phyloP scores from a whole-genome alignment of 2,329 filamentous ascomycete species.

The Pleomassaria siparia region DNA sequence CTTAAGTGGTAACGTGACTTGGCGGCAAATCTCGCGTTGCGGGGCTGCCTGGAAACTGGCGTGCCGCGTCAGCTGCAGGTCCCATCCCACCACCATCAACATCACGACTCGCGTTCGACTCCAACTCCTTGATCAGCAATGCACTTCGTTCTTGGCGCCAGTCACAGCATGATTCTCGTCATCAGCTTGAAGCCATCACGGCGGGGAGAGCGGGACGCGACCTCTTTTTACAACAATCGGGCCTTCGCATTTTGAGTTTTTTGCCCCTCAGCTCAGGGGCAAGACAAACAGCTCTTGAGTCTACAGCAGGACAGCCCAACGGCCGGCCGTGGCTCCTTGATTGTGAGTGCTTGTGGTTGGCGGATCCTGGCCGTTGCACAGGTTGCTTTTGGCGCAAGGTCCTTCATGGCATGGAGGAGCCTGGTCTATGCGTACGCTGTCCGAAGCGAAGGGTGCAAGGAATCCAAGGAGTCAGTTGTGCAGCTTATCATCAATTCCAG shows the following conservation, averaged over 20 bases:
- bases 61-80: conserved; percentile 4
- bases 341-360: conserved; percentile 25
- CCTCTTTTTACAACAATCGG: conserved; percentile 15
- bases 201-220: conserved; percentile 12
- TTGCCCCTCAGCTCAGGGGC: conserved; percentile 34
- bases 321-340: conserved; percentile 21
- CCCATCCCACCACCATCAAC: not conserved
- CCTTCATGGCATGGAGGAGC: conserved; percentile 13
- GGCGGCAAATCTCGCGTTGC: no score
- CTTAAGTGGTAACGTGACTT: no score
- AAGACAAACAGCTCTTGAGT: conserved; percentile 21
- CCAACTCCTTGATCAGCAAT: conserved; percentile 4
- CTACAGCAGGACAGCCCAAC: conserved; percentile 10
- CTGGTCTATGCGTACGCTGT: conserved; percentile 31
- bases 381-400: conserved; percentile 24
- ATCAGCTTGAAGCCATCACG: conserved; percentile 2
- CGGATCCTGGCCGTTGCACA: conserved; percentile 32
- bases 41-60: conserved; percentile 9
- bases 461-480: conserved; percentile 16
- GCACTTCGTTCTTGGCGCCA: not conserved
- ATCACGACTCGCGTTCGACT: not conserved
- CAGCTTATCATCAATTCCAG: conserved; percentile 1
- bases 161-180: not conserved
- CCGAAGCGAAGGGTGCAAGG: conserved; percentile 22
- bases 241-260: conserved; percentile 16